Percentiles rank a stretch among this genome's conserved stretches.
Evolutionary conservation across 2,329 filamentous ascomycete species (phyloP).

Genomic region (Macrophomina pseudophaseolina): DNA sequence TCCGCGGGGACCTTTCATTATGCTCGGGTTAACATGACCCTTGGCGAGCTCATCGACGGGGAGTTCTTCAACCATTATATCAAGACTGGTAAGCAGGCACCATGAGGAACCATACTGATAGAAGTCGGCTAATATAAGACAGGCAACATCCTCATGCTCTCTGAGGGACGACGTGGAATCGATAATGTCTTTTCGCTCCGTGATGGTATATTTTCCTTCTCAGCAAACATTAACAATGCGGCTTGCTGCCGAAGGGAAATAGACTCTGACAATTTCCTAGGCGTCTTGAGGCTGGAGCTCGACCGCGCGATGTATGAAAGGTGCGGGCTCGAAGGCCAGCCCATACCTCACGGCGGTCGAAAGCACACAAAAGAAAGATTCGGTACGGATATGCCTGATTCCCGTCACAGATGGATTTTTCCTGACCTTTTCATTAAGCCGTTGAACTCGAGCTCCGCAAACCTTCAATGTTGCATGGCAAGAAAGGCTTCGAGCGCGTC

Average conservation of each 20-base stretch:
- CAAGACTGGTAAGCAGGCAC: constrained; percentile 66
- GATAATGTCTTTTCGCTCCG: constrained; percentile 75
- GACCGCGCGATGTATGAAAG: constrained; percentile 83
- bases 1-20: constrained; percentile 56
- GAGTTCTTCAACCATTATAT: constrained; percentile 86
- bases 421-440: constrained; percentile 53
- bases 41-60: constrained; percentile 72
- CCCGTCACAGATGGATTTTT: too few relatives aligned
- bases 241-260: too few relatives aligned
- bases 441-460: constrained; percentile 77
- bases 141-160: constrained; percentile 85
- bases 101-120: neutral
- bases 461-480: constrained; percentile 79
- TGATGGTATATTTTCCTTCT: constrained; percentile 59
- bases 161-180: constrained; percentile 71
- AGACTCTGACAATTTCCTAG: constrained; percentile 48
- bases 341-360: constrained; percentile 61
- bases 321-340: constrained; percentile 77
- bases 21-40: constrained; percentile 72
- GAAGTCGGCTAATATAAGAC: neutral
- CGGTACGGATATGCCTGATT: constrained; percentile 55
- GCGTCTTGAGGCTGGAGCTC: constrained; percentile 75
- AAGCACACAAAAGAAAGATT: constrained; percentile 75
- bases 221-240: too few relatives aligned
- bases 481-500: constrained; percentile 80